phyloP scores from a whole-genome alignment of 345 rosid species.

The Acer negundo region DNA sequence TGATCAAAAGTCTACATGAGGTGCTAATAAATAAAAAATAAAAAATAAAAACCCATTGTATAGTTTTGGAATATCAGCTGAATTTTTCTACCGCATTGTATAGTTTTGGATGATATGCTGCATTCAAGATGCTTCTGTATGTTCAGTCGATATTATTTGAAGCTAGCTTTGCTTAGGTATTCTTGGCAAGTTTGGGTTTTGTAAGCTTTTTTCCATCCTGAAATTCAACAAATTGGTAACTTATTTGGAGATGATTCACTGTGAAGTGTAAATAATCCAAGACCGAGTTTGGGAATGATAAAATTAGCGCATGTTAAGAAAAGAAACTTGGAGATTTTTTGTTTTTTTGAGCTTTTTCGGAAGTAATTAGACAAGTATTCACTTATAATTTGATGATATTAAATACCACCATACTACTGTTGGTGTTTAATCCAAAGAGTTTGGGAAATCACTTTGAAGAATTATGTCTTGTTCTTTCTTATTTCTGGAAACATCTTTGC shows the following conservation, averaged over 20 bases:
- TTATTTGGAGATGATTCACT: not conserved
- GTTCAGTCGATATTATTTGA: not conserved
- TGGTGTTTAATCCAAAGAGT: not conserved
- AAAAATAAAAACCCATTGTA: no score
- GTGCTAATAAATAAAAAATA: no score
- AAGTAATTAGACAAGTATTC: not conserved
- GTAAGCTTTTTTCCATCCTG: not conserved
- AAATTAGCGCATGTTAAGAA: not conserved
- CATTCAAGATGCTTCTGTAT: not conserved
- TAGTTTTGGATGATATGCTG: no score
- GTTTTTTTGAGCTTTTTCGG: not conserved
- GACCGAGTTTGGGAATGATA: not conserved
- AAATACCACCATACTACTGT: no score
- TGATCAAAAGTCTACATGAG: no score
- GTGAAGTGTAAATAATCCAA: not conserved
- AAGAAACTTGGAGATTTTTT: not conserved
- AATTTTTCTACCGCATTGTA: no score
- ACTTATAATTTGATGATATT: not conserved
- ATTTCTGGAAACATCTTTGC: conserved; percentile 85
- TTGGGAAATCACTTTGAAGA: not conserved
- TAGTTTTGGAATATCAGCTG: no score
- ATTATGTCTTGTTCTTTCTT: conserved; percentile 13
- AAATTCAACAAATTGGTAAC: not conserved
- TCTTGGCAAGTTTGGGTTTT: not conserved
- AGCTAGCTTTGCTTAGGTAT: not conserved